Percentiles rank a stretch among this genome's conserved stretches.
Evolutionary conservation across 1,139 yeast species (phyloP).

Genomic region (Meyerozyma athensensis): DNA sequence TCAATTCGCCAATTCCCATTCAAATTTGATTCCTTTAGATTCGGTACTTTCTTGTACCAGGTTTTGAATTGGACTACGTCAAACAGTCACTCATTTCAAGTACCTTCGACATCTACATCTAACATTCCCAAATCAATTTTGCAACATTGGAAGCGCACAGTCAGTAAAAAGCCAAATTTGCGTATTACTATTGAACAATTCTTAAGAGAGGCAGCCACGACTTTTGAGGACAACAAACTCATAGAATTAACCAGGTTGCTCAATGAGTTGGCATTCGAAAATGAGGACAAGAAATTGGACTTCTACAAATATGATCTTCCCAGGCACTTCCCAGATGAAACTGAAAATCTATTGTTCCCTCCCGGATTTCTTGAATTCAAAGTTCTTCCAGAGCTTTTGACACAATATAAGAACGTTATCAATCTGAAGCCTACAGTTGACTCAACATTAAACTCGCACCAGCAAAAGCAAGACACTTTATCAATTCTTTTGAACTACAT

Average conservation of each 20-base stretch:
- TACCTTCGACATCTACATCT: slow-evolving; percentile 1
- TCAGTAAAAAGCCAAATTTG: slow-evolving; percentile 23
- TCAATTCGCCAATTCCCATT: slow-evolving; percentile 33
- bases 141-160: slow-evolving; percentile 18
- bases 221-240: slow-evolving; percentile 29
- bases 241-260: slow-evolving; percentile 45
- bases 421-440: slow-evolving; percentile 20
- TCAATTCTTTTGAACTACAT: slow-evolving; percentile 45
- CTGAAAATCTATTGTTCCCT: slow-evolving; percentile 32
- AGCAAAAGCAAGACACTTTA: slow-evolving; percentile 34
- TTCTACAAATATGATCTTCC: slow-evolving; percentile 46
- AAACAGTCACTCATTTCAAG: background rate
- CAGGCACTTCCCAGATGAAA: slow-evolving; percentile 19
- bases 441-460: slow-evolving; percentile 25
- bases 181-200: slow-evolving; percentile 51
- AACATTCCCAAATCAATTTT: slow-evolving; percentile 13
- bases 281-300: slow-evolving; percentile 46
- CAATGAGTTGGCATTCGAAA: slow-evolving; percentile 48
- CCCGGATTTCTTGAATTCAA: slow-evolving; percentile 58
- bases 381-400: slow-evolving; percentile 62
- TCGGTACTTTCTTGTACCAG: slow-evolving; percentile 53
- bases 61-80: slow-evolving; percentile 26
- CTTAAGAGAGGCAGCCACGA: slow-evolving; percentile 35
- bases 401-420: slow-evolving; percentile 27
- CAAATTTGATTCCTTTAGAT: slow-evolving; percentile 59